These are phyloP conservation scores for Diaporthe batatas DNA, from an alignment of 2,329 filamentous ascomycete species.

Conservation along the genomic window DNA sequence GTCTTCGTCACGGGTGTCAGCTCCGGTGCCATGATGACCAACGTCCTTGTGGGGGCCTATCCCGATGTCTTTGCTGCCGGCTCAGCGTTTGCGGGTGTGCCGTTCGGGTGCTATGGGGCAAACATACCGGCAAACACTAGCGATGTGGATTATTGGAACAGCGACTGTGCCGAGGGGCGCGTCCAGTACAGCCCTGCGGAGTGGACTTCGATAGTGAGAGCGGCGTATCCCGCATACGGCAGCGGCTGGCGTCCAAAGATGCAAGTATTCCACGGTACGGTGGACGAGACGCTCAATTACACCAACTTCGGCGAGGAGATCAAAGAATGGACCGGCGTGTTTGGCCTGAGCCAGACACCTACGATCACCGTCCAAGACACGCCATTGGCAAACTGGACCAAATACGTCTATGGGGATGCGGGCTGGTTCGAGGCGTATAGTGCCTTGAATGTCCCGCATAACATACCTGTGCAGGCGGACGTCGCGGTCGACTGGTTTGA, in stretches of 20 bases:
- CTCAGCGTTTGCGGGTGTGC: slow-evolving; percentile 59
- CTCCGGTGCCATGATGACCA: slow-evolving; percentile 70
- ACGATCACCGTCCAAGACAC: slow-evolving; percentile 49
- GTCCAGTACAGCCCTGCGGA: slow-evolving; percentile 52
- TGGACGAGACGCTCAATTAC: slow-evolving; percentile 64
- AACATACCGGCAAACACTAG: slow-evolving; percentile 45
- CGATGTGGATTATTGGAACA: slow-evolving; percentile 62
- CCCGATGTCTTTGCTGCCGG: slow-evolving; percentile 66
- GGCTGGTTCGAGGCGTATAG: slow-evolving; percentile 58
- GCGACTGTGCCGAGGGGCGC: slow-evolving; percentile 64
- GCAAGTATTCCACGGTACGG: slow-evolving; percentile 69
- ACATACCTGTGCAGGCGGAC: slow-evolving; percentile 55
- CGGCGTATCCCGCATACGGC: slow-evolving; percentile 63
- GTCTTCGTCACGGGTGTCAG: slow-evolving; percentile 65
- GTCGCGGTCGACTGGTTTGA: slow-evolving; percentile 55
- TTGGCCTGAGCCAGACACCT: slow-evolving; percentile 51
- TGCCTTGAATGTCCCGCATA: slow-evolving; percentile 54
- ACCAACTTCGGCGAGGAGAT: slow-evolving; percentile 67
- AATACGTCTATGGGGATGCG: slow-evolving; percentile 51
- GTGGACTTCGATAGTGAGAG: slow-evolving; percentile 53
- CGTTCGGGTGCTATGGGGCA: slow-evolving; percentile 63
- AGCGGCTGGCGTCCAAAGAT: slow-evolving; percentile 65
- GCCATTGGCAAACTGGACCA: slow-evolving; percentile 54
- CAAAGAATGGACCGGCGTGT: slow-evolving; percentile 64
- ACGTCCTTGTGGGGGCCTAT: slow-evolving; percentile 64